Base-by-base conservation (phyloP, 768 basidiomycete genomes). In the Leccinellum luteum region DNA sequence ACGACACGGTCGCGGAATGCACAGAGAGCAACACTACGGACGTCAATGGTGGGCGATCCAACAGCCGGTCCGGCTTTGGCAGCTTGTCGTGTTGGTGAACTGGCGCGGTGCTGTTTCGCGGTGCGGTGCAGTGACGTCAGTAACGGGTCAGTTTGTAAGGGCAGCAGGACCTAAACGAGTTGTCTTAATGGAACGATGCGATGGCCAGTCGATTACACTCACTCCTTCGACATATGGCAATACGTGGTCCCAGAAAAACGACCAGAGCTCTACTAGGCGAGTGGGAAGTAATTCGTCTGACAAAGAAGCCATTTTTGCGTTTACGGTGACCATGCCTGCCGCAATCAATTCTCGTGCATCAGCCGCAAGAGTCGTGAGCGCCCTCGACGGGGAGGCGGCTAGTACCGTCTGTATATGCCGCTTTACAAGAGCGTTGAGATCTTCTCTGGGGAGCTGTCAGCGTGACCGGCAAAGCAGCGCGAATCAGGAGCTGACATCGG, bases 171-270 rank as follows among this genome's bases (percentile, higher is more conserved):
- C 84, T 85, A 58, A 17, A 51, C 21, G 76, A 73, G 19, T 77
- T 58, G 19, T 19, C 15, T 52, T 25, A 28, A 17, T n/a, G 14
- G 32, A 28, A 9, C 25, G 50, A 54, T 41, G 32, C 17, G 13
- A 49, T 31, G 6, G 48, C 10, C 12, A n/a, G 30, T 1, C 13
- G 21, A 51, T 41, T 3, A 17, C 21, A 79, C 86, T 68, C 64
- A 93, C 91, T 54, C 90, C 92, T 79, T 94, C 92, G 32, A 93
- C 77, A 67, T 94, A 94, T 8, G 92, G 89, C 7, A 94, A 75
- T 27, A 94, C 86, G 59, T 90, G 86, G 64, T 89, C 89, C 89
- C 91, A 96, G 73, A 97, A 97, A 78, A 96, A 95, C 14, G 81
- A 83, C 94, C 94, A 98, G 17, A 90, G 79, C 64, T 95, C 93